Conservation (phyloP, 202 grass and related monocot species). For the Dendrocalamus latiflorus region DNA sequence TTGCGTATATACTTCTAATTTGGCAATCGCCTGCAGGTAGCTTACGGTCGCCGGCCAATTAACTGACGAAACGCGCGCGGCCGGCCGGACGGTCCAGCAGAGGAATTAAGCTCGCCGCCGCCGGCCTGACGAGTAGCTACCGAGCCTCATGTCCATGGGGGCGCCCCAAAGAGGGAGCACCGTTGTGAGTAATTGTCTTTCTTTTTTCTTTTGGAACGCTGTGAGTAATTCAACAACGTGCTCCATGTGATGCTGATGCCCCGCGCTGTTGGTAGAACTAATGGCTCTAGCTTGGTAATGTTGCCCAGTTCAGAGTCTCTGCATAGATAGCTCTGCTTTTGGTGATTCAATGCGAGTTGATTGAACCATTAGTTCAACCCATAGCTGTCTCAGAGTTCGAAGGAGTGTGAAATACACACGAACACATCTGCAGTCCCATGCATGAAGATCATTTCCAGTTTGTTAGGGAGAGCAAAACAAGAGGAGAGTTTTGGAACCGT, state of each 20-base stretch:
- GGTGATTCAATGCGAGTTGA: background rate
- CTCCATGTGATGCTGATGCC: background rate
- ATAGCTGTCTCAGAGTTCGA: background rate
- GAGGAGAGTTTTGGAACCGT: background rate
- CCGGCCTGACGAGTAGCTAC: background rate
- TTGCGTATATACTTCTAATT: background rate
- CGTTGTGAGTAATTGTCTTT: background rate
- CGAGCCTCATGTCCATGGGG: background rate
- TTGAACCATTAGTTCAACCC: background rate
- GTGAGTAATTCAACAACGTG: too few species aligned
- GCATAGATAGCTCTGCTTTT: too few species aligned
- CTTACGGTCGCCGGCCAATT: background rate
- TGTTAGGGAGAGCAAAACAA: background rate
- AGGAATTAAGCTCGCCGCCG: background rate
- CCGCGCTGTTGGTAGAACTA: too few species aligned
- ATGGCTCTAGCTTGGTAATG: too few species aligned
- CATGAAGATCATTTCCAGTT: background rate
- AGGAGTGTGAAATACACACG: background rate
- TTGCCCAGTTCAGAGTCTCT: too few species aligned
- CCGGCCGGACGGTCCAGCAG: background rate
- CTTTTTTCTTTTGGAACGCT: too few species aligned
- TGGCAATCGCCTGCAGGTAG: background rate
- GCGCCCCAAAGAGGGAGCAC: background rate
- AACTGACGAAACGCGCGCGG: background rate
- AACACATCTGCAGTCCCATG: background rate